A percentile compares a stretch with the other conserved stretches of the same genome.
phyloP scores from a whole-genome alignment of 352 stramenopile genomes.

The Pelagophyceae sp. region DNA sequence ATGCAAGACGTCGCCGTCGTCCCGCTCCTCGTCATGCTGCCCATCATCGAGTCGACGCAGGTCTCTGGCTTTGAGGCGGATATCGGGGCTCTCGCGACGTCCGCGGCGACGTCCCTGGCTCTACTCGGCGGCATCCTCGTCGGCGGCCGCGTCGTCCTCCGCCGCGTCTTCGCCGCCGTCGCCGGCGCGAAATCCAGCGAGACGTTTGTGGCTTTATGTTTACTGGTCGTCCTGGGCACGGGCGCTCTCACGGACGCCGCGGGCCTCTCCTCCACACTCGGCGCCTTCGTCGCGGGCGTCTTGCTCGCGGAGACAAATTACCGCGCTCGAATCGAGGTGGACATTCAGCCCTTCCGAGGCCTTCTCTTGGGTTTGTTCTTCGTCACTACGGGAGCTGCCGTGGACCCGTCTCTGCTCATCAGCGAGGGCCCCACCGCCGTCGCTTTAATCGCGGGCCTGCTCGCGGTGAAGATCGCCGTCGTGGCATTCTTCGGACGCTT shows the following conservation, averaged over 20 bases:
- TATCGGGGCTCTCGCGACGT: neutral
- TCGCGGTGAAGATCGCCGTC: slow-evolving; percentile 39
- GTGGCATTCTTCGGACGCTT: slow-evolving; percentile 20
- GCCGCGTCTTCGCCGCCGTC: slow-evolving; percentile 40
- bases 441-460: slow-evolving; percentile 32
- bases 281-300: slow-evolving; percentile 49
- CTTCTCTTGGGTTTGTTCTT: slow-evolving; percentile 54
- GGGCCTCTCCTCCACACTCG: slow-evolving; percentile 44
- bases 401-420: slow-evolving; percentile 41
- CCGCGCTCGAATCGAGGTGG: slow-evolving; percentile 49
- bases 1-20: slow-evolving; percentile 50
- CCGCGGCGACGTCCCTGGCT: neutral
- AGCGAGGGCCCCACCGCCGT: slow-evolving; percentile 38
- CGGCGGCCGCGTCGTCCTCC: slow-evolving; percentile 37
- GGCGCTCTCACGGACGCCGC: slow-evolving; percentile 39
- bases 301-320: slow-evolving; percentile 51
- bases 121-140: neutral
- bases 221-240: slow-evolving; percentile 50
- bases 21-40: slow-evolving; percentile 47
- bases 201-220: slow-evolving; percentile 45
- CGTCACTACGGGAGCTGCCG: slow-evolving; percentile 43
- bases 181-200: slow-evolving; percentile 39
- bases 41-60: slow-evolving; percentile 20
- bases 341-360: slow-evolving; percentile 51
- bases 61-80: slow-evolving; percentile 6